phyloP scores from a whole-genome alignment of 495 filamentous ascomycete genomes.

The Xylaria sp. region DNA sequence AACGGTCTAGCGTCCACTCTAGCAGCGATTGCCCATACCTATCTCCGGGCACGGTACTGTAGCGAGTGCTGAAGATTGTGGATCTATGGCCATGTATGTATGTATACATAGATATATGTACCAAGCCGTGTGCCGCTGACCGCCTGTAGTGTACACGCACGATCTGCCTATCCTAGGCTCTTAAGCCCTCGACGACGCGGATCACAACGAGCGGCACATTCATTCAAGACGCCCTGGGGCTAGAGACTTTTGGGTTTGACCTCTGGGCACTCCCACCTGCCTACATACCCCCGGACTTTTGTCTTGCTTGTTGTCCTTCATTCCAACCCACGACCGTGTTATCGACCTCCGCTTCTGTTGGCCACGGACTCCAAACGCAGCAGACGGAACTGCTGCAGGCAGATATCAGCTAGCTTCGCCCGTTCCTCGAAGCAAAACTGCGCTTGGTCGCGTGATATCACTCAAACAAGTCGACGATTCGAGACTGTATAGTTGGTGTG shows the following conservation, averaged over 20 bases:
- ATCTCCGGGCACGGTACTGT: too few species aligned
- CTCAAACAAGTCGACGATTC: not conserved
- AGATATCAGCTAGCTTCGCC: not conserved
- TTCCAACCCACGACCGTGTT: not conserved
- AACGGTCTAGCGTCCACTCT: slow-evolving; percentile 25
- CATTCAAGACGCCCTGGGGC: slow-evolving; percentile 4
- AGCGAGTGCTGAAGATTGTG: slow-evolving; percentile 5
- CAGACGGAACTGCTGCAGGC: not conserved
- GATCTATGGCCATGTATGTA: slow-evolving; percentile 10
- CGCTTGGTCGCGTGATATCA: slow-evolving; percentile 1
- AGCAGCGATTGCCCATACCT: slow-evolving; percentile 12
- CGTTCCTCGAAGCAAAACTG: not conserved
- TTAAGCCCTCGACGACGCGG: slow-evolving; percentile 8
- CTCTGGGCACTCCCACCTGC: slow-evolving; percentile 15
- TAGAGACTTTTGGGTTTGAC: not conserved
- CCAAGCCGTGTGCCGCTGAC: slow-evolving; percentile 20
- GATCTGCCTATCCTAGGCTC: not conserved
- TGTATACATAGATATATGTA: not conserved
- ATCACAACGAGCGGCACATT: not conserved
- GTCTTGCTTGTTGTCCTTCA: slow-evolving; percentile 1
- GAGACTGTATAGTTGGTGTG: not conserved
- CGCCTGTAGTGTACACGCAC: slow-evolving; percentile 1
- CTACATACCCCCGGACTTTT: not conserved
- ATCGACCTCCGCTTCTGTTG: not conserved
- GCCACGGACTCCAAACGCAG: not conserved